phyloP scores from a whole-genome alignment of 2,329 filamentous ascomycete genomes.

The Hymenoscyphus repandus region DNA sequence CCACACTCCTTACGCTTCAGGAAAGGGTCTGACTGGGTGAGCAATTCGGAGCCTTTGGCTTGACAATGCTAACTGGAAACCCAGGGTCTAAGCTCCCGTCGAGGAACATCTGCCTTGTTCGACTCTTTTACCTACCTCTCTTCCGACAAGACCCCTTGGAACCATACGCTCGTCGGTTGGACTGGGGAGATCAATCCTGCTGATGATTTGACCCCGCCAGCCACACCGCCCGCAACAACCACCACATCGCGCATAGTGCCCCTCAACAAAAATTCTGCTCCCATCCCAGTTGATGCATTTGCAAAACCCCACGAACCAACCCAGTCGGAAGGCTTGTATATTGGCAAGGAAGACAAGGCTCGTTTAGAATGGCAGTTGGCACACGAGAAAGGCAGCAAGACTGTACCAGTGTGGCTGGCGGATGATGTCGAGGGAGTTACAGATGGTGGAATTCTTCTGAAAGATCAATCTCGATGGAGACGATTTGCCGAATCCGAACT shows the following conservation, averaged over 20 bases:
- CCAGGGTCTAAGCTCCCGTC: slow-evolving; percentile 69
- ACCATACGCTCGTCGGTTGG: slow-evolving; percentile 90
- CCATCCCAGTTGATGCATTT: slow-evolving; percentile 65
- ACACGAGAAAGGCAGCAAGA: slow-evolving; percentile 69
- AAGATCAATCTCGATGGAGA: slow-evolving; percentile 81
- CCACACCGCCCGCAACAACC: slow-evolving; percentile 44
- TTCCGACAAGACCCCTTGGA: slow-evolving; percentile 79
- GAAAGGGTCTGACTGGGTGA: slow-evolving; percentile 56
- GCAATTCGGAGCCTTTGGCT: slow-evolving; percentile 21
- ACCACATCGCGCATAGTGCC: slow-evolving; percentile 42
- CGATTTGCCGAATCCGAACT: slow-evolving; percentile 87
- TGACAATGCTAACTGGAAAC: slow-evolving; percentile 14
- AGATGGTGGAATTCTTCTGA: slow-evolving; percentile 64
- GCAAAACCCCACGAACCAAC: slow-evolving; percentile 51
- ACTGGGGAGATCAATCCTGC: slow-evolving; percentile 74
- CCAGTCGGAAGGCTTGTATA: slow-evolving; percentile 62
- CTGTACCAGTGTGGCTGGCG: slow-evolving; percentile 82
- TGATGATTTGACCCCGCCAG: slow-evolving; percentile 42
- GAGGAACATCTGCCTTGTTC: slow-evolving; percentile 86
- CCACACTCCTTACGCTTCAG: slow-evolving; percentile 55
- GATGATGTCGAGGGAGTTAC: slow-evolving; percentile 64
- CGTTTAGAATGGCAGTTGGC: slow-evolving; percentile 70
- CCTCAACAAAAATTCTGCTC: slow-evolving; percentile 71
- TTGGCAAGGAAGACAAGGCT: slow-evolving; percentile 64
- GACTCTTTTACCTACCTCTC: slow-evolving; percentile 86